Percentiles rank a stretch among this genome's conserved stretches.
Conservation (phyloP, 345 rosid species). For the Lepidium sativum region DNA sequence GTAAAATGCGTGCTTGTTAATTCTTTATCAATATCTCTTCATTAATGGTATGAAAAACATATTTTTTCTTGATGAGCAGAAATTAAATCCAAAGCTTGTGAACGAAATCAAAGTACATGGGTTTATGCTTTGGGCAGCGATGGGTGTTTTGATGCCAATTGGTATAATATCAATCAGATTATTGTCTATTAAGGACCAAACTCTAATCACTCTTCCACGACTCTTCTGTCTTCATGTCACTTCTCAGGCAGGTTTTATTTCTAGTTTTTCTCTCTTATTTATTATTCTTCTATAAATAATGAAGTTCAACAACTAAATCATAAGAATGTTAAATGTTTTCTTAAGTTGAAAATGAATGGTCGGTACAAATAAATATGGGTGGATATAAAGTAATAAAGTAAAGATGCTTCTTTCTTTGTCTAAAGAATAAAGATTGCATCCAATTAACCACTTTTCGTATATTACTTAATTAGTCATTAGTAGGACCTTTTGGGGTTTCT, state of each 20-base stretch:
- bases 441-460: slow-evolving; percentile 8
- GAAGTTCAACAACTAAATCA: slow-evolving; percentile 2
- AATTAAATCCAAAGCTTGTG: slow-evolving; percentile 42
- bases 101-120: slow-evolving; percentile 65
- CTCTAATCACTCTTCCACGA: slow-evolving; percentile 30
- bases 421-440: slow-evolving; percentile 15
- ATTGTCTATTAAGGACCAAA: slow-evolving; percentile 42
- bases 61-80: slow-evolving; percentile 1
- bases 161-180: slow-evolving; percentile 59
- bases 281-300: background rate
- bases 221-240: slow-evolving; percentile 54
- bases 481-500: slow-evolving; percentile 19
- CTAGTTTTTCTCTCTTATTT: background rate
- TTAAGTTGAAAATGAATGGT: slow-evolving; percentile 6
- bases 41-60: background rate
- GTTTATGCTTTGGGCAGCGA: slow-evolving; percentile 63
- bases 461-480: slow-evolving; percentile 1
- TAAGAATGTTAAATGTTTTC: slow-evolving; percentile 5
- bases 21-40: background rate
- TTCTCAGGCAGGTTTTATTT: slow-evolving; percentile 50
- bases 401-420: slow-evolving; percentile 20
- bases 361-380: slow-evolving; percentile 14
- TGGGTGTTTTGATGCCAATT: slow-evolving; percentile 73
- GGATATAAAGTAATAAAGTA: slow-evolving; percentile 19
- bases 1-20: background rate